These are phyloP conservation scores for Lachancea sp. DNA, from an alignment of 805 yeast genomes.

Conservation along the genomic window DNA sequence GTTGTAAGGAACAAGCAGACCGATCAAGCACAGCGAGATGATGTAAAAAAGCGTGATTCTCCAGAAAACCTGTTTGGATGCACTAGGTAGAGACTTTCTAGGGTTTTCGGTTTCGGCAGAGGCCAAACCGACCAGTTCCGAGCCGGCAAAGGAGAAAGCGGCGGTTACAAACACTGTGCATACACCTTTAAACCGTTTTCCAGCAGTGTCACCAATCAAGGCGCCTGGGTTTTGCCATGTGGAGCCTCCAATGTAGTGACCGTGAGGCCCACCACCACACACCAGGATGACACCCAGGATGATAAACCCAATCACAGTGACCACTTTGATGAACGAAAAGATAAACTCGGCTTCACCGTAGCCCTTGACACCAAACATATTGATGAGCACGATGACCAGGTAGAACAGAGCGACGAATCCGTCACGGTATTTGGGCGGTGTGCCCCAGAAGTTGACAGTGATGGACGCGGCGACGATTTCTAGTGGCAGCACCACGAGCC, in stretches of 20 bases:
- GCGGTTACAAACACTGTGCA: slow-evolving; percentile 51
- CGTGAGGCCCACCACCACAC: slow-evolving; percentile 43
- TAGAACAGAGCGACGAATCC: slow-evolving; percentile 47
- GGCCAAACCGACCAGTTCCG: slow-evolving; percentile 47
- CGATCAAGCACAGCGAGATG: slow-evolving; percentile 39
- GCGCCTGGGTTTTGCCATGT: slow-evolving; percentile 56
- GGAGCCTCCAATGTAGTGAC: slow-evolving; percentile 39
- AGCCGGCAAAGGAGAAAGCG: slow-evolving; percentile 49
- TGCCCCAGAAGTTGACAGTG: slow-evolving; percentile 47
- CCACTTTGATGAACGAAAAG: slow-evolving; percentile 43
- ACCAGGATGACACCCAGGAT: slow-evolving; percentile 46
- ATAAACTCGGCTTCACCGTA: slow-evolving; percentile 51
- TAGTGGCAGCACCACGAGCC: slow-evolving; percentile 46
- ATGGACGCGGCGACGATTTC: slow-evolving; percentile 50
- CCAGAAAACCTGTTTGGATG: slow-evolving; percentile 53
- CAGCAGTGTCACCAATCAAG: slow-evolving; percentile 39
- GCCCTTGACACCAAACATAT: slow-evolving; percentile 48
- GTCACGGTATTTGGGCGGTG: slow-evolving; percentile 40
- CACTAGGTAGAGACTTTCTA: slow-evolving; percentile 42
- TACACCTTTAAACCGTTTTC: slow-evolving; percentile 40
- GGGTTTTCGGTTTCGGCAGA: slow-evolving; percentile 46
- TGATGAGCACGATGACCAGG: slow-evolving; percentile 41
- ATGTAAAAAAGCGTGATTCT: slow-evolving; percentile 45
- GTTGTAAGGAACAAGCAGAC: slow-evolving; percentile 50
- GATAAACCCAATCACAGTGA: slow-evolving; percentile 47